Evolutionary conservation across 78 protist species (phyloP).

Genomic region (slime mould (Dictyostelium discoideum)): DNA sequence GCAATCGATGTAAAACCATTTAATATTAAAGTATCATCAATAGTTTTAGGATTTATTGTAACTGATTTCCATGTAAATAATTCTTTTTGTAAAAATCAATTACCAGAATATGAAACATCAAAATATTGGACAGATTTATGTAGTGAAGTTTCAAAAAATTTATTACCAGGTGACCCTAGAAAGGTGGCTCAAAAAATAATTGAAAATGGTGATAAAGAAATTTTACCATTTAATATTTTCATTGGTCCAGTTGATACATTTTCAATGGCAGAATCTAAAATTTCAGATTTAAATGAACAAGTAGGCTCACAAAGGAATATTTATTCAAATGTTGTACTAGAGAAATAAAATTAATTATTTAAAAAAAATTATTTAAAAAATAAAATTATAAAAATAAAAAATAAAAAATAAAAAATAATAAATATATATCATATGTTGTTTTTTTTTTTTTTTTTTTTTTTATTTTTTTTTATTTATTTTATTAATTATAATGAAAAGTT

Average conservation of each 20-base stretch:
- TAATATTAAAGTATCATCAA: slow-evolving; percentile 4
- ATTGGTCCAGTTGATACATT: slow-evolving; percentile 21
- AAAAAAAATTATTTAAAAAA: no score
- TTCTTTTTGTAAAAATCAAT: background rate
- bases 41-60: background rate
- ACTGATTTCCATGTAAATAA: background rate
- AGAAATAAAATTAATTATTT: background rate
- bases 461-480: no score
- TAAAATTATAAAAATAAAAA: no score
- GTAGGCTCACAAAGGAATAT: background rate
- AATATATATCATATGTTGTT: no score
- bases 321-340: background rate
- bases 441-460: no score
- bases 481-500: background rate
- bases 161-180: background rate
- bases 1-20: slow-evolving; percentile 37
- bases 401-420: no score
- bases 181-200: background rate
- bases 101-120: background rate
- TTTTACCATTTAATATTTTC: background rate
- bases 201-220: background rate
- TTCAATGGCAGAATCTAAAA: background rate
- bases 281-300: background rate
- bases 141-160: background rate
- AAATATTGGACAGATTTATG: background rate